These are phyloP conservation scores for Fusarium sp. DNA, from an alignment of 2,329 filamentous ascomycete species.

Conservation along the genomic window DNA sequence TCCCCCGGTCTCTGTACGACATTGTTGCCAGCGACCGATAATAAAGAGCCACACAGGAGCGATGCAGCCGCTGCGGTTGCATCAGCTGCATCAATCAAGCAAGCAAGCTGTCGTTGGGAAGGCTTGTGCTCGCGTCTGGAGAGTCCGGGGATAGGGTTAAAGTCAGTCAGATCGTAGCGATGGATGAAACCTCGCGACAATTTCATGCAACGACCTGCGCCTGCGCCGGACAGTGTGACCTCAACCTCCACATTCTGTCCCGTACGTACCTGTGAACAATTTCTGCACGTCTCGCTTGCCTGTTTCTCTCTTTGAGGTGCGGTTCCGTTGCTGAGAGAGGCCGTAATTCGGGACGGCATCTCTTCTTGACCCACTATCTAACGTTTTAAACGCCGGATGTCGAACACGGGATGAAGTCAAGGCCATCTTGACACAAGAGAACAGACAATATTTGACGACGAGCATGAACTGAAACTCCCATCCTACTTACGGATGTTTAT, in stretches of 20 bases:
- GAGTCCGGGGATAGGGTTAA: constrained; percentile 2
- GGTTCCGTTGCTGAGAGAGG: not conserved
- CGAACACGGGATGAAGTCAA: constrained; percentile 7
- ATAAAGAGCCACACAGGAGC: constrained; percentile 3
- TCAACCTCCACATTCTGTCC: not conserved
- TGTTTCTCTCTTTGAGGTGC: constrained; percentile 16
- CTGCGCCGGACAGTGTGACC: constrained; percentile 19
- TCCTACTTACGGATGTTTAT: not conserved
- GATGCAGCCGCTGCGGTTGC: constrained; percentile 4
- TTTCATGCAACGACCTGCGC: constrained; percentile 22
- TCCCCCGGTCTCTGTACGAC: constrained; percentile 4
- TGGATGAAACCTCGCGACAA: constrained; percentile 29
- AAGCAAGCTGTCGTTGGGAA: not conserved
- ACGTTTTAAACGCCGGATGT: constrained; percentile 23
- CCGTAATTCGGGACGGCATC: constrained; percentile 16
- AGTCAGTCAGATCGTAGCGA: constrained; percentile 3
- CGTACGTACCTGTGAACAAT: constrained; percentile 29
- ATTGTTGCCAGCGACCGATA: constrained; percentile 4
- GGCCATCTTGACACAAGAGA: constrained; percentile 2
- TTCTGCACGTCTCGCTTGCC: constrained; percentile 9
- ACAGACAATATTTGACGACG: not conserved
- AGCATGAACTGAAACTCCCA: not conserved
- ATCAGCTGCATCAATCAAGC: constrained; percentile 21
- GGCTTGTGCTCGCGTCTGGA: constrained; percentile 4
- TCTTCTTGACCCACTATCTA: constrained; percentile 13